A percentile compares a stretch with the other conserved stretches of the same genome.
These are phyloP conservation scores for Hyaloscypha bicolor DNA, from an alignment of 495 filamentous ascomycete species.

Conservation along the genomic window DNA sequence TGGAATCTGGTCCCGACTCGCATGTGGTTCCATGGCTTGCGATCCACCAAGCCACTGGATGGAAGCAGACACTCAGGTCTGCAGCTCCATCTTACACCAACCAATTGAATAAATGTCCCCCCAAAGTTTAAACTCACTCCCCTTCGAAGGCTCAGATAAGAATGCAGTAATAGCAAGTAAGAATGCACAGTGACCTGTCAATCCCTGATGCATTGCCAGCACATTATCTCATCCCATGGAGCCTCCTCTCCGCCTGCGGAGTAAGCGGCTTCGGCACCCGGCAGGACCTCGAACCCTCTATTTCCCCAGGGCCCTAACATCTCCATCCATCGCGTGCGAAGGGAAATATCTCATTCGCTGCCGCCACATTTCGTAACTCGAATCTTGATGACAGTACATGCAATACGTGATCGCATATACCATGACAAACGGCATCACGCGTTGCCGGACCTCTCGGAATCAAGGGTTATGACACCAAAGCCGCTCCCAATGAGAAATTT, in stretches of 20 bases:
- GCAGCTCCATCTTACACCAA: no score
- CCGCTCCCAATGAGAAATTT: neutral
- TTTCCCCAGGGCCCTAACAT: neutral
- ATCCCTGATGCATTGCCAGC: neutral
- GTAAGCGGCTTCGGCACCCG: neutral
- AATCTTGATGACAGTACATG: neutral
- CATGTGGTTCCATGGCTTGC: no score
- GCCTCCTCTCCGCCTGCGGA: neutral
- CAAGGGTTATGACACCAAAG: neutral
- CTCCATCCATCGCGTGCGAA: neutral
- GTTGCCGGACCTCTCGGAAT: slow-evolving; percentile 1
- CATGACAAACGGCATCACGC: neutral
- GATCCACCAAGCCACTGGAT: no score
- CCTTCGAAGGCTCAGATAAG: no score
- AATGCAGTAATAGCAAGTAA: no score
- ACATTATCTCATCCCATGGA: neutral
- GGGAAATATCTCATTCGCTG: neutral
- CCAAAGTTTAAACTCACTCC: no score
- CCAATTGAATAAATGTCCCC: no score
- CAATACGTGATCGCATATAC: neutral
- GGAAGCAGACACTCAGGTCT: no score
- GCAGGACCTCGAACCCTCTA: neutral
- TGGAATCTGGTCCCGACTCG: no score
- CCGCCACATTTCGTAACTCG: neutral
- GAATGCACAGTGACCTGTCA: no score